A percentile compares a stretch with the other conserved stretches of the same genome.
These are phyloP conservation scores for Sodiomyces alkalinus DNA, from an alignment of 2,329 filamentous ascomycete species.

Conservation along the genomic window DNA sequence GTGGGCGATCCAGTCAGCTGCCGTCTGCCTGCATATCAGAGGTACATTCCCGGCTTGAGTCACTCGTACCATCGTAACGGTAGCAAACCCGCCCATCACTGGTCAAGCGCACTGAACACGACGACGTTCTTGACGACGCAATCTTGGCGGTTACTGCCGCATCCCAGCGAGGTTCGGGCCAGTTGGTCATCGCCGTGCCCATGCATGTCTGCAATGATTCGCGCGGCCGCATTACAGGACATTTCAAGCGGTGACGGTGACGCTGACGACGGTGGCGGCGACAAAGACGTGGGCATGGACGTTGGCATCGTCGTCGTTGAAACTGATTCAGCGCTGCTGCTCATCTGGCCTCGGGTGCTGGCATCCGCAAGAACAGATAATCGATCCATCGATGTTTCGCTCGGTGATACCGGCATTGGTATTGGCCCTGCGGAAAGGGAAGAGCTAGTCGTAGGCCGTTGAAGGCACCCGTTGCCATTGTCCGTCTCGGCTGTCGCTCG, in stretches of 20 bases:
- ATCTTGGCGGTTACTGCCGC: conserved; percentile 10
- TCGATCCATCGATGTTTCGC: conserved; percentile 15
- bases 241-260: conserved; percentile 17
- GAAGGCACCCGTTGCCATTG: too few species aligned
- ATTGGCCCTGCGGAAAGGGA: too few species aligned
- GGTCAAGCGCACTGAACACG: conserved; percentile 19
- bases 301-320: conserved; percentile 1
- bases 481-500: conserved; percentile 3
- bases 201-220: conserved; percentile 24
- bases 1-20: too few species aligned
- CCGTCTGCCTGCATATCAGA: too few species aligned
- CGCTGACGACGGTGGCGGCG: conserved; percentile 7
- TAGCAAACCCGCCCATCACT: too few species aligned
- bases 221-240: conserved; percentile 18
- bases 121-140: conserved; percentile 19
- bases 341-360: conserved; percentile 12
- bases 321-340: conserved; percentile 11
- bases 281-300: conserved; percentile 9
- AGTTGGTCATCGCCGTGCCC: conserved; percentile 14
- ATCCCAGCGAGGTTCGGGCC: conserved; percentile 16
- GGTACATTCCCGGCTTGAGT: too few species aligned
- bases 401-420: too few species aligned
- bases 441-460: neutral
- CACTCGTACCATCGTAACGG: too few species aligned
- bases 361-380: conserved; percentile 23